These are phyloP conservation scores for Lichtheimia hyalospora DNA, from an alignment of 371 early-diverging fungal genomes.

Conservation along the genomic window DNA sequence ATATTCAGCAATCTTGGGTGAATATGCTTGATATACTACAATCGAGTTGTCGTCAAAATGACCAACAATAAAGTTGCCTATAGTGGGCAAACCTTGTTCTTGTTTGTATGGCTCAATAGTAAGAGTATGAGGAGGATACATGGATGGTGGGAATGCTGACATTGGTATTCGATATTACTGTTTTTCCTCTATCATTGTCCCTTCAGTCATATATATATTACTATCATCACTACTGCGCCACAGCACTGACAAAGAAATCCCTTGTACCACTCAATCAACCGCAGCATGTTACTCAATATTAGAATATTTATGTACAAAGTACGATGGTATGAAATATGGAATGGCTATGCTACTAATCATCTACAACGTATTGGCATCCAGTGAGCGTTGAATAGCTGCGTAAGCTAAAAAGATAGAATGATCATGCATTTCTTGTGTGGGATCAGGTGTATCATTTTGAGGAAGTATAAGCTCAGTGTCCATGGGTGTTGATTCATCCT, in stretches of 20 bases:
- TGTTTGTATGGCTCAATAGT: slow-evolving; percentile 10
- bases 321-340: not conserved
- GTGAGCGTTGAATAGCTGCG: slow-evolving; percentile 6
- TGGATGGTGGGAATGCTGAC: not conserved
- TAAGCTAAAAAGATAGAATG: not conserved
- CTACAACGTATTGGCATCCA: slow-evolving; percentile 14
- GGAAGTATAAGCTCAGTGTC: not conserved
- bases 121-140: slow-evolving; percentile 7
- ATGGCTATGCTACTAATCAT: not conserved
- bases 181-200: not conserved
- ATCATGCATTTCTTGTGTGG: not conserved
- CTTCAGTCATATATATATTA: no score
- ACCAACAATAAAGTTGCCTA: slow-evolving; percentile 22
- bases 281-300: no score
- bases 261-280: no score
- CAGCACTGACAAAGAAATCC: no score
- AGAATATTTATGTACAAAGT: not conserved
- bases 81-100: not conserved
- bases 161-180: not conserved
- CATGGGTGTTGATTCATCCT: no score
- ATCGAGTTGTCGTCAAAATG: slow-evolving; percentile 28
- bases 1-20: slow-evolving; percentile 23
- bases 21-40: slow-evolving; percentile 46
- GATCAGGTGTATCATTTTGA: not conserved
- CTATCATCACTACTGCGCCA: no score